Percentiles rank a stretch among this genome's conserved stretches.
These are phyloP conservation scores for Iberis pinnata DNA, from an alignment of 345 rosid species.

Conservation along the genomic window DNA sequence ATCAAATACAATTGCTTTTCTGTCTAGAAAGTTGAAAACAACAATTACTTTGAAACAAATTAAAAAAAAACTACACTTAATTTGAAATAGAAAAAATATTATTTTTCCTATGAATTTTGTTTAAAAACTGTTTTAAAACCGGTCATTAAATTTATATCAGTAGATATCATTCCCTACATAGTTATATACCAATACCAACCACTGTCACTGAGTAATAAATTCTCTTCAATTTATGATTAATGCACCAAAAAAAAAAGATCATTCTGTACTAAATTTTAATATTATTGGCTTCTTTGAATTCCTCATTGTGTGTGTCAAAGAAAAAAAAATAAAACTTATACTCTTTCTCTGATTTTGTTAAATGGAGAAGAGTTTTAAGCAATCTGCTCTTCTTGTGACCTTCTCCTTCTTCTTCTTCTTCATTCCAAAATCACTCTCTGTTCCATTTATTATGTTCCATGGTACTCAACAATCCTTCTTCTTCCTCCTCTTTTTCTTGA, in stretches of 20 bases:
- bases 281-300: not conserved
- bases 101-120: too few species aligned
- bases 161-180: too few species aligned
- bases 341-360: not conserved
- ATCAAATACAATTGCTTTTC: too few species aligned
- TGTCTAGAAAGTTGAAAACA: too few species aligned
- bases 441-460: conserved; percentile 68
- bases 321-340: too few species aligned
- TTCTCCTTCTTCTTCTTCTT: conserved; percentile 26
- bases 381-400: conserved; percentile 26
- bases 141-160: too few species aligned
- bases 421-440: conserved; percentile 38
- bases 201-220: not conserved
- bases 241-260: not conserved
- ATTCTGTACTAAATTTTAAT: not conserved
- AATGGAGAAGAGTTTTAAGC: conserved; percentile 11
- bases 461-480: conserved; percentile 32
- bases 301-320: too few species aligned
- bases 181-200: not conserved
- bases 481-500: conserved; percentile 6
- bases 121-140: too few species aligned
- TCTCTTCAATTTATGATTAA: not conserved
- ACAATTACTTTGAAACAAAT: too few species aligned
- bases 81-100: too few species aligned
- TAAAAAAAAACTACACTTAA: too few species aligned